Conservation (phyloP, 164 flowering plant species). For the Nelumbo lutea region DNA sequence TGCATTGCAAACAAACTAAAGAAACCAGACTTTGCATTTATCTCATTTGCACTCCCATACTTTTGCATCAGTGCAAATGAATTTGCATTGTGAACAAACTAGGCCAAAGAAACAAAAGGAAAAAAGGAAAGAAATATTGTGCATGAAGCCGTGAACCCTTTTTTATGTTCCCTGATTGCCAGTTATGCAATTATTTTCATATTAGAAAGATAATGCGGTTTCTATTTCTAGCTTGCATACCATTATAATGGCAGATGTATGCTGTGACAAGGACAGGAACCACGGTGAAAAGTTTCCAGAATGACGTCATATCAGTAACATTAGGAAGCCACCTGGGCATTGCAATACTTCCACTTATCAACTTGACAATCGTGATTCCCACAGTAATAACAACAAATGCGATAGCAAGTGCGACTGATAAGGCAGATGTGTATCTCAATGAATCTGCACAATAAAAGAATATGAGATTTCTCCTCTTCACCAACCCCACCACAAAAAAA, state of each 20-base stretch:
- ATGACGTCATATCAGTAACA: slow-evolving; percentile 48
- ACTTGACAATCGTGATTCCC: slow-evolving; percentile 66
- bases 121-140: neutral
- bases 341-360: slow-evolving; percentile 50
- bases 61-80: too few species aligned
- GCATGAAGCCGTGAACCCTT: neutral
- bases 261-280: slow-evolving; percentile 94
- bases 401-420: slow-evolving; percentile 84
- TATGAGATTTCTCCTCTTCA: slow-evolving; percentile 1
- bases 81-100: too few species aligned
- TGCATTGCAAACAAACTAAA: too few species aligned
- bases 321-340: slow-evolving; percentile 82
- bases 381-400: slow-evolving; percentile 79
- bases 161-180: neutral
- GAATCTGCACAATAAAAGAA: slow-evolving; percentile 54
- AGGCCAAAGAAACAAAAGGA: too few species aligned
- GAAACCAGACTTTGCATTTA: too few species aligned
- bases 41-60: too few species aligned
- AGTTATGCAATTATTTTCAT: neutral
- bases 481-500: neutral
- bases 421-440: slow-evolving; percentile 76
- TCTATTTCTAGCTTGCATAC: slow-evolving; percentile 31
- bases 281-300: slow-evolving; percentile 73
- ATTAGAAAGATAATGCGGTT: neutral
- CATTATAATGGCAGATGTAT: slow-evolving; percentile 87